Base-by-base conservation (phyloP, 2,329 filamentous ascomycete genomes). In the Fusarium pseudograminearum region DNA sequence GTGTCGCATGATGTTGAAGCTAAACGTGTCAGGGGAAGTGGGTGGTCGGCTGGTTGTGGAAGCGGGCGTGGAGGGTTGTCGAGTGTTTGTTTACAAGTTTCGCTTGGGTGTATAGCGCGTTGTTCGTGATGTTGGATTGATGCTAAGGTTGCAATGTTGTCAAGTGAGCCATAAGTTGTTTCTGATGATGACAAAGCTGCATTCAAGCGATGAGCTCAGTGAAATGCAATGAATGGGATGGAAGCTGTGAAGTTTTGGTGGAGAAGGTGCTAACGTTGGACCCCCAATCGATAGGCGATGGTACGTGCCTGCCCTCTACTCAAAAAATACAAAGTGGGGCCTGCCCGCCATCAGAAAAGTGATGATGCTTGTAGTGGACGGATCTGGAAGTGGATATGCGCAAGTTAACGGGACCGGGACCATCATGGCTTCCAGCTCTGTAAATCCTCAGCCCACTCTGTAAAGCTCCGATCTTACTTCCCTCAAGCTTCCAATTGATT, bases 1-100 rank as follows among this genome's bases (percentile, higher is more conserved):
- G 65, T 74, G 71, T 56, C 73, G 73, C 78, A 81, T 80, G 70
- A 69, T 79, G 75, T 33, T 71, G 52, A 63, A 65, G 57, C 40
- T 59, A 46, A 30, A 42, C 28, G 62, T 52, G 54, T 69, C 56
- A 60, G 51, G 57, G 46, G 56, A 41, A 56, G 47, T 40, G 28
- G 42, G 38, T 45, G 47, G 26, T 20, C 18, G 42, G 54, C 51
- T 16, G 44, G 54, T 53, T 16, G 44, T 28, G 18, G 38, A 48
- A 42, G 57, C 36, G 53, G 42, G 46, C 22, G 50, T 53, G 50
- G 46, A 46, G 48, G 11, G 20, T 18, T 34, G 18, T 51, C n/a
- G 45, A 46, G 34, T 44, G 44, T 31, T 50, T 44, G 41, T 31
- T 50, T 18, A 12, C 14, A 41, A 18, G 16, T 18, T 22, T 40